Conservation (phyloP, 2,329 filamentous ascomycete species). For the Colletotrichum tanaceti region DNA sequence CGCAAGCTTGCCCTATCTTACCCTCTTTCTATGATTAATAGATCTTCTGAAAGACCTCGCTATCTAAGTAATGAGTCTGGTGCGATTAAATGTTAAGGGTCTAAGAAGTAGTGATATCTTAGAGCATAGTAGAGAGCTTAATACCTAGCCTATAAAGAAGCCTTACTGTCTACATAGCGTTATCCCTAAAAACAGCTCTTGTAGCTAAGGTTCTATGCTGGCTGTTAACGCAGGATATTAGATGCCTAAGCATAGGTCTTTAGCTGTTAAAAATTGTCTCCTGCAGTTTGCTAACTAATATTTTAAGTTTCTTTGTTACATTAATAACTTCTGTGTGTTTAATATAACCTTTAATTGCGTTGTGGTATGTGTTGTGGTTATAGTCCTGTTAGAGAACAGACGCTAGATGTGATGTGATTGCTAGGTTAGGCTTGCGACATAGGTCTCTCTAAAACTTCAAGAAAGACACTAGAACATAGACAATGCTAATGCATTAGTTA, state of each 20-base stretch:
- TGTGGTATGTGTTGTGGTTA: neutral
- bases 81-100: neutral
- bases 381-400: neutral
- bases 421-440: neutral
- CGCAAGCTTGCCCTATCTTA: neutral
- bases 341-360: constrained; percentile 3
- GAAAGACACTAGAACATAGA: constrained; percentile 1
- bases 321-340: neutral
- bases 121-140: neutral
- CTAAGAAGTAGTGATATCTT: neutral
- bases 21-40: neutral
- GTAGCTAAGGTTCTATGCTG: neutral
- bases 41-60: constrained; percentile 1
- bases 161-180: neutral
- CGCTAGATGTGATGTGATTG: neutral
- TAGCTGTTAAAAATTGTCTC: neutral
- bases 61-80: neutral
- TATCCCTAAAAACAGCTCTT: neutral
- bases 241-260: neutral
- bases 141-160: neutral
- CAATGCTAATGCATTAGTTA: constrained; percentile 9
- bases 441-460: neutral
- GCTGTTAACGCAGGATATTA: neutral
- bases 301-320: neutral
- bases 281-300: neutral